Base-by-base conservation (phyloP, 495 filamentous ascomycete genomes). In the Aspergillus diversus region DNA sequence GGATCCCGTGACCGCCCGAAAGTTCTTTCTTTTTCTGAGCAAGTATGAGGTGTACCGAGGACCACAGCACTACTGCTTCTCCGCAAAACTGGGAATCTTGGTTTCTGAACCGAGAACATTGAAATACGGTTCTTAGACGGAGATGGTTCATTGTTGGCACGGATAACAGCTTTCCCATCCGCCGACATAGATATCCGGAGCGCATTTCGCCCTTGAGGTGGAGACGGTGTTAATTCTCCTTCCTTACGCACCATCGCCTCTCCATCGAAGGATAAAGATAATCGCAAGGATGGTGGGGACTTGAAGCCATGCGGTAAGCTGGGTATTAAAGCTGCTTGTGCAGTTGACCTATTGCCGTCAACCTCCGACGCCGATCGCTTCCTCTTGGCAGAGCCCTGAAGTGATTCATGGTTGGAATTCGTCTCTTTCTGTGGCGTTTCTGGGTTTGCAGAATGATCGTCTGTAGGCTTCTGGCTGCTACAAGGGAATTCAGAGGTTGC, bases 241-340 rank as follows among this genome's bases (percentile, higher is more conserved):
- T 87, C 79, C 49, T 88, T 85, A 8, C 90, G 81, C 35, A 97
- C 80, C 74, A 92, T 87, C 3, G 92, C 93, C 69, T 90, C 91
- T 57, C 93, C 93, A 59, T 96, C 92, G 53, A 90, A 81, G 17
- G 90, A 93, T 62, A 91, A 76, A 0, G 91, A 92, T 55, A 97
- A 62, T 51, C 79, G 72, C 67, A 81, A 57, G 9, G 79, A 80
- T 12, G 79, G 79, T n/a, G 79, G 79, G 7, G 78, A 80, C 53
- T 73, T 80, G 11, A 74, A 34, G 31, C 55, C 64, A 1, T 70
- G 69, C 15, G 67, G 65, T 33, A 61, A 61, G 9, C 61, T 55
- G 4, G 39, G 39, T 4, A 15, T 43, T 43, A 63, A 64, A 33
- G 67, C 64, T 31, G 57, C 59, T 52, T 66, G 65, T 37, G 54